Evolutionary conservation across 108 stramenopile species (phyloP).

Genomic region (Discostella stelligeroides): DNA sequence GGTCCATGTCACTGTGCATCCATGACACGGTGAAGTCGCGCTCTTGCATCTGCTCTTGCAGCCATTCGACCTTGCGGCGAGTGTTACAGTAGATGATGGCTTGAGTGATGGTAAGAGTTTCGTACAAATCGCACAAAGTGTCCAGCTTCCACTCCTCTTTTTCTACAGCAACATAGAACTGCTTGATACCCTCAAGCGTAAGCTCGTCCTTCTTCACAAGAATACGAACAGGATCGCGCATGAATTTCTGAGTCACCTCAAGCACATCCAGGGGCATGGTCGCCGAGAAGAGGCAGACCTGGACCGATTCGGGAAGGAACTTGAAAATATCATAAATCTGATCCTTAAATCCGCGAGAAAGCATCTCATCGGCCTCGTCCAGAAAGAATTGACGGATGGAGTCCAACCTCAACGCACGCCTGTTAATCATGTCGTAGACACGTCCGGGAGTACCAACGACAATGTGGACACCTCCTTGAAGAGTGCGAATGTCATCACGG

Average conservation of each 20-base stretch:
- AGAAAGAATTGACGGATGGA: slow-evolving; percentile 95
- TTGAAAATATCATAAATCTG: slow-evolving; percentile 99
- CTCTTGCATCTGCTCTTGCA: slow-evolving; percentile 96
- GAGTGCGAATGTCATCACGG: slow-evolving; percentile 98
- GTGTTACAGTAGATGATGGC: slow-evolving; percentile 99
- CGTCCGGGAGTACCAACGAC: slow-evolving; percentile 99
- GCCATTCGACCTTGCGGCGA: slow-evolving; percentile 99
- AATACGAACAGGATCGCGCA: slow-evolving; percentile 99
- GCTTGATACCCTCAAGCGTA: slow-evolving; percentile 99
- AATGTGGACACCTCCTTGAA: slow-evolving; percentile 97
- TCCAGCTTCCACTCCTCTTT: slow-evolving; percentile 99
- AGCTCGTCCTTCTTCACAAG: slow-evolving; percentile 99
- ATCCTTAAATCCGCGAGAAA: slow-evolving; percentile 99
- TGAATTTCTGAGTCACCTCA: slow-evolving; percentile 98
- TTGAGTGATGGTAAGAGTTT: slow-evolving; percentile 99
- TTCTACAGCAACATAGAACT: slow-evolving; percentile 99
- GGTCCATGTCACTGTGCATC: slow-evolving; percentile 99
- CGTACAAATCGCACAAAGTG: slow-evolving; percentile 99
- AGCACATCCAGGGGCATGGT: slow-evolving; percentile 99
- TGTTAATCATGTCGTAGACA: slow-evolving; percentile 99
- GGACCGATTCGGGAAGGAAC: slow-evolving; percentile 98
- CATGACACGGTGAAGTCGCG: slow-evolving; percentile 99
- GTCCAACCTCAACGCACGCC: slow-evolving; percentile 94
- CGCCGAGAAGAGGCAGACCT: slow-evolving; percentile 98
- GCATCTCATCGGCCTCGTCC: slow-evolving; percentile 99